Conservation (phyloP, 306 rosid genomes). For the Astragalus glycyphyllos region DNA sequence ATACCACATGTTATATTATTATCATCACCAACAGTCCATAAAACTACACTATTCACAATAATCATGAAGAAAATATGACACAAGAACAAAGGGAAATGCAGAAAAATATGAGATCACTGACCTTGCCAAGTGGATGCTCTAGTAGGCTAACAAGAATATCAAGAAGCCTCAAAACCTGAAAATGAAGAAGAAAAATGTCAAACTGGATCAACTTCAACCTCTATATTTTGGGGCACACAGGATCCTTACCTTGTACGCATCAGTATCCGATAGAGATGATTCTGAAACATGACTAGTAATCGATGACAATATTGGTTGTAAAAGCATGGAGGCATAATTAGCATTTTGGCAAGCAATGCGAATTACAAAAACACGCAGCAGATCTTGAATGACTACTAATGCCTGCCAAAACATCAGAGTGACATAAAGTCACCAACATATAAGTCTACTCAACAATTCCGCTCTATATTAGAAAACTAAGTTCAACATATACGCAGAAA, state of each 20-base stretch:
- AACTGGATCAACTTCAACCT: conserved; percentile 24
- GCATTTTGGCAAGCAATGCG: conserved; percentile 72
- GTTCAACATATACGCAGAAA: conserved; percentile 40
- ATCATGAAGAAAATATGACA: too few relatives aligned
- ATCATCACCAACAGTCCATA: conserved; percentile 6
- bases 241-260: conserved; percentile 70
- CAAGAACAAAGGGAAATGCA: conserved; percentile 27
- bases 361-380: conserved; percentile 80
- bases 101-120: conserved; percentile 31
- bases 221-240: conserved; percentile 30
- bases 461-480: conserved; percentile 35
- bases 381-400: conserved; percentile 83
- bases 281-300: conserved; percentile 63
- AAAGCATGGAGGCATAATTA: conserved; percentile 66
- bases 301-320: conserved; percentile 71
- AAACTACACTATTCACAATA: conserved; percentile 21
- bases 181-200: conserved; percentile 36
- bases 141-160: conserved; percentile 87
- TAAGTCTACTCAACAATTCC: conserved; percentile 24
- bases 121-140: conserved; percentile 97
- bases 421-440: conserved; percentile 23
- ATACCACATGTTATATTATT: conserved; percentile 11
- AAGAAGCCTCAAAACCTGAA: conserved; percentile 85
- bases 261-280: conserved; percentile 61
- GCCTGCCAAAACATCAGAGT: conserved; percentile 59